Conservation (phyloP, 768 basidiomycete species). For the Coprinopsis cinerea region DNA sequence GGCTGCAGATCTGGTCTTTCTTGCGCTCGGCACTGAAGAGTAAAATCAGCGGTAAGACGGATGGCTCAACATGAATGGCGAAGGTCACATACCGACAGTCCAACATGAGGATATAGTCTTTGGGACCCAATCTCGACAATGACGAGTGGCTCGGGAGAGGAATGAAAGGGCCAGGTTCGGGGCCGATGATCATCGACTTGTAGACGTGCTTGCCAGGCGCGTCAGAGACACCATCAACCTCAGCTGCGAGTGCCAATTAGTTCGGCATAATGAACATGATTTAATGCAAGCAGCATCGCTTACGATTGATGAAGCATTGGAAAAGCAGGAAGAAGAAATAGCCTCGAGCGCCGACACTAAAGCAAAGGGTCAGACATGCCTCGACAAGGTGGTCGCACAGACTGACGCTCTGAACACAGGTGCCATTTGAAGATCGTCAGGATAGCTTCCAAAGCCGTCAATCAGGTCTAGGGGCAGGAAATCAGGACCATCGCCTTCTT, state of each 20-base stretch:
- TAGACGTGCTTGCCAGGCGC: constrained; percentile 55
- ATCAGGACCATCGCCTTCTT: background rate
- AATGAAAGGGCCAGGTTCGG: constrained; percentile 65
- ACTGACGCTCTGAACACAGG: constrained; percentile 67
- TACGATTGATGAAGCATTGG: constrained; percentile 86
- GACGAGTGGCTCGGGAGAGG: constrained; percentile 79
- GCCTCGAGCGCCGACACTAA: constrained; percentile 73
- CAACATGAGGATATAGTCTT: constrained; percentile 64
- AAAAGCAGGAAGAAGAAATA: constrained; percentile 94
- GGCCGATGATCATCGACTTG: constrained; percentile 69
- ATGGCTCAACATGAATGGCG: constrained; percentile 3
- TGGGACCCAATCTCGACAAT: constrained; percentile 74
- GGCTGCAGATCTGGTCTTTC: constrained; percentile 76
- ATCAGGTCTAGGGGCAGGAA: constrained; percentile 33
- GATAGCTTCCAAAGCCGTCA: constrained; percentile 84
- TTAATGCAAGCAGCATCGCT: background rate
- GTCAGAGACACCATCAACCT: constrained; percentile 69
- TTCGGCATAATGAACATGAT: background rate
- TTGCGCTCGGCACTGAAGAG: constrained; percentile 74
- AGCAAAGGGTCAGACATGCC: background rate
- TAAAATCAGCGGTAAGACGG: constrained; percentile 2
- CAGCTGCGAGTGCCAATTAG: constrained; percentile 35
- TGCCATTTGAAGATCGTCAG: constrained; percentile 68
- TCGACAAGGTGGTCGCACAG: background rate
- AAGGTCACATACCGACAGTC: constrained; percentile 65